Conservation (phyloP, 1,139 yeast genomes). For the Pichia norvegensis region DNA sequence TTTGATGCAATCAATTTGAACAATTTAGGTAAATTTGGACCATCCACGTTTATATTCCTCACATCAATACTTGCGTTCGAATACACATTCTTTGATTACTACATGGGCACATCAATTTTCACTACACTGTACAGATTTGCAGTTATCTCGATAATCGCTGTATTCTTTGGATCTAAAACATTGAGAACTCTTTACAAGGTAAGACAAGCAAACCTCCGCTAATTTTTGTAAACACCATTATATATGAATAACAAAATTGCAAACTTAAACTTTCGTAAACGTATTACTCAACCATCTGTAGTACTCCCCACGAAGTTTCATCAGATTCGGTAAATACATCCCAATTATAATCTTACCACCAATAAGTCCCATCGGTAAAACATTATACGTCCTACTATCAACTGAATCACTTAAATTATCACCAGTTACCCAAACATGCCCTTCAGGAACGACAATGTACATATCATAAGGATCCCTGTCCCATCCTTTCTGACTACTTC, state of each 20-base stretch:
- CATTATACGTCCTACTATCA: slow-evolving; percentile 85
- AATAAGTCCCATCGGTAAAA: slow-evolving; percentile 78
- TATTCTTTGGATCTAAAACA: slow-evolving; percentile 65
- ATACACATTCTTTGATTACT: slow-evolving; percentile 57
- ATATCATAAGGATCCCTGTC: slow-evolving; percentile 34
- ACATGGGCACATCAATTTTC: slow-evolving; percentile 64
- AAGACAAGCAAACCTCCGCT: slow-evolving; percentile 20
- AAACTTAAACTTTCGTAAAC: slow-evolving; percentile 9
- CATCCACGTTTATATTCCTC: slow-evolving; percentile 43
- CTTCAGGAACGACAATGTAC: slow-evolving; percentile 66
- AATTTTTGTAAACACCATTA: too few species aligned
- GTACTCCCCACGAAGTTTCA: slow-evolving; percentile 15
- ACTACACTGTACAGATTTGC: slow-evolving; percentile 50
- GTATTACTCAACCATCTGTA: slow-evolving; percentile 14
- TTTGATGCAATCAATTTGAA: slow-evolving; percentile 39
- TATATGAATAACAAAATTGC: too few species aligned
- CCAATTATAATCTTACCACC: slow-evolving; percentile 62
- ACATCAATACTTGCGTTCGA: slow-evolving; percentile 53
- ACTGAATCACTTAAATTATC: slow-evolving; percentile 84
- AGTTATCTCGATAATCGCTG: slow-evolving; percentile 46
- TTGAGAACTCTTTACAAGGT: slow-evolving; percentile 31
- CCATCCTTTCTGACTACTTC: slow-evolving; percentile 17
- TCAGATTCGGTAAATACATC: slow-evolving; percentile 21
- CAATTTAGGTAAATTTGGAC: slow-evolving; percentile 25
- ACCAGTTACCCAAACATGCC: slow-evolving; percentile 97